Base-by-base conservation (phyloP, 2,329 filamentous ascomycete genomes). In the Cladorrhinum sp. region DNA sequence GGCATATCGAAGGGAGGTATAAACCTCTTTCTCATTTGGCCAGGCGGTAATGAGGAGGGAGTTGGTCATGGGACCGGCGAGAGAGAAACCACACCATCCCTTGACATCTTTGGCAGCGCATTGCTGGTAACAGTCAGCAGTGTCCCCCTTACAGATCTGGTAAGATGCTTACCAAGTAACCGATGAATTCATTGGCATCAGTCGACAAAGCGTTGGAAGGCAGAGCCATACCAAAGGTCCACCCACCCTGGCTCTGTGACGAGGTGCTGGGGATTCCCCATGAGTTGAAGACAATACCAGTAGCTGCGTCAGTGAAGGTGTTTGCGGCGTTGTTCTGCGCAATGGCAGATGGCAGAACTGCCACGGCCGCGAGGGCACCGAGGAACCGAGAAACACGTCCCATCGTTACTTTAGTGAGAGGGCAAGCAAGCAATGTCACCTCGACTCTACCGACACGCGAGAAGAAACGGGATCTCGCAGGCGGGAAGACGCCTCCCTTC, bases 51-150 rank as follows among this genome's bases (percentile, higher is more conserved):
- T 73, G 59, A 85, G 76, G 6, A 85, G 73, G 50, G 77, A 78
- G 65, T 78, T 79, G 18, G 78, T 81, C 82, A 85, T 85, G 55
- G 73, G 70, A 20, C 78, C 77, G n/a, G 76, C 78, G 45, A 84
- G 73, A 5, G 78, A 78, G 50, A 85, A 65, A 66, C 81, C 81
- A 65, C 81, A 79, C 80, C 81, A 85, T 36, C 82, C 82, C 24
- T 76, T 73, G 3, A 72, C 69, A 59, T 74, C 71, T 38, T 72
- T 72, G 6, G 74, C 73, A 54, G 74, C 64, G 68, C 77, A 75
- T 79, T 78, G 66, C 78, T 80, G 65, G 64, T 56, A 66, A 20
- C 8, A 41, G 57, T 64, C 20, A 64, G 58, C 9, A 12, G 16
- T 5, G 3, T 36, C 9, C 12, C 32, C 16, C 16, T 41, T 9